Base-by-base conservation (phyloP, 2,329 filamentous ascomycete genomes). In the Sclerotinia nivalis region DNA sequence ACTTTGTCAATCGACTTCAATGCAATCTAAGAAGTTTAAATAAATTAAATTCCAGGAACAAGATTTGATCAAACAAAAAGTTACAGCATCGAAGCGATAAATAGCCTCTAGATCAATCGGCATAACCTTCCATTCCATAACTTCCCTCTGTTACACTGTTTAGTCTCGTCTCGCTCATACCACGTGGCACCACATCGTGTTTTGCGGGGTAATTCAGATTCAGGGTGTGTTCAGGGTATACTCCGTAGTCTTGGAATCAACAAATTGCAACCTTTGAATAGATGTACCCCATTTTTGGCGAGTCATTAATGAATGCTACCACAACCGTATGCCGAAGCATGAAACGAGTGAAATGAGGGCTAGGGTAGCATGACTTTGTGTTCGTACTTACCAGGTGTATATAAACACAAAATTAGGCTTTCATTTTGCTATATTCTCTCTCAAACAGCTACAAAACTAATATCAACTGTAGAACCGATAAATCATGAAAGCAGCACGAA, bases 401-500 rank as follows among this genome's bases (percentile, higher is more conserved):
- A 59, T 37, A n/a, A n/a, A 28, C 22, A 60, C 12, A 28, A 40
- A n/a, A 22, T 8, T 10, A n/a, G 3, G 1, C 10, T 49, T 22
- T 28, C 15, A 50, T 15, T n/a, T 49, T 64, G 31, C 47, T 52
- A 52, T 49, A 64, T 25, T 40, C 20, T 28, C 34, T 40, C 20
- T 28, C 34, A 15, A 25, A 15, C 10, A 40, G 10, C 37, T 37
- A n/a, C 37, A 18, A 64, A 28, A 50, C 22, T 37, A 1, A 4
- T 25, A 15, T 22, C 45, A 60, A 60, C 34, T n/a, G 2, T 47
- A 49, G 50, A 22, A 22, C n/a, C n/a, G 5, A 31, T 37, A 34
- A 10, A 52, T 2, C 13, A 64, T 64, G 60, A 64, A 50, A 49
- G 86, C 86, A 60, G 83, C 84, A 34, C 80, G 84, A 22, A 84